Conservation (phyloP, 2,329 filamentous ascomycete species). For the Beauveria australis region DNA sequence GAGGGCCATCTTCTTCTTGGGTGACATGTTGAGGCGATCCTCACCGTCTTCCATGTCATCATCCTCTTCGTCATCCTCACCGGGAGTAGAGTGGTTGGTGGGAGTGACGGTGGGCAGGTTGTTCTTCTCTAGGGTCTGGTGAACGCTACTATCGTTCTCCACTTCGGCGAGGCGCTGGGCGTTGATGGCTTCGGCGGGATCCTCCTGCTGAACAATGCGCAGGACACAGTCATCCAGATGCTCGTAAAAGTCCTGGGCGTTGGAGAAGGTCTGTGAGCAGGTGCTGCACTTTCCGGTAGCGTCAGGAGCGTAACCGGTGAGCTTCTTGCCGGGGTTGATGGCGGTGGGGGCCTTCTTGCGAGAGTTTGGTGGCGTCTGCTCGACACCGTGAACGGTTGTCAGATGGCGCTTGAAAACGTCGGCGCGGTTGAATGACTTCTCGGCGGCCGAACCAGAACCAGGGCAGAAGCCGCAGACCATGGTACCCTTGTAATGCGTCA, state of each 20-base stretch:
- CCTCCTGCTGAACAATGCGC: constrained; percentile 63
- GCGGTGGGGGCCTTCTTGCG: constrained; percentile 55
- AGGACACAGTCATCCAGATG: constrained; percentile 76
- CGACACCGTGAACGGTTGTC: constrained; percentile 82
- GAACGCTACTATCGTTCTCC: constrained; percentile 54
- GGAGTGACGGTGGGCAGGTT: constrained; percentile 42
- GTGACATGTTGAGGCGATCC: constrained; percentile 34
- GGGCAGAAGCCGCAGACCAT: constrained; percentile 97
- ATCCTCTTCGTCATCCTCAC: constrained; percentile 46
- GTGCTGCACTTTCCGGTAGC: constrained; percentile 93
- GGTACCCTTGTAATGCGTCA: constrained; percentile 94
- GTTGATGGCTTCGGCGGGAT: constrained; percentile 61
- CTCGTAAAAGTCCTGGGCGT: constrained; percentile 97
- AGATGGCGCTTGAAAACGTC: constrained; percentile 94
- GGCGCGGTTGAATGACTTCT: constrained; percentile 93
- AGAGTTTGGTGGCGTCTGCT: constrained; percentile 87
- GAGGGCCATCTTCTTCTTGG: constrained; percentile 50
- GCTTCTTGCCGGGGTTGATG: constrained; percentile 49
- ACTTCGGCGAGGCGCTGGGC: constrained; percentile 58
- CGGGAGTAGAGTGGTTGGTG: constrained; percentile 17
- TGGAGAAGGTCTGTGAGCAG: constrained; percentile 82
- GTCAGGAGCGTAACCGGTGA: constrained; percentile 64
- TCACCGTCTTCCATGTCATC: constrained; percentile 46
- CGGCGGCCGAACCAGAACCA: constrained; percentile 75
- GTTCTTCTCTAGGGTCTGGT: constrained; percentile 57